Base-by-base conservation (phyloP, 768 basidiomycete genomes). In the Lactarius pseudohatsudake region DNA sequence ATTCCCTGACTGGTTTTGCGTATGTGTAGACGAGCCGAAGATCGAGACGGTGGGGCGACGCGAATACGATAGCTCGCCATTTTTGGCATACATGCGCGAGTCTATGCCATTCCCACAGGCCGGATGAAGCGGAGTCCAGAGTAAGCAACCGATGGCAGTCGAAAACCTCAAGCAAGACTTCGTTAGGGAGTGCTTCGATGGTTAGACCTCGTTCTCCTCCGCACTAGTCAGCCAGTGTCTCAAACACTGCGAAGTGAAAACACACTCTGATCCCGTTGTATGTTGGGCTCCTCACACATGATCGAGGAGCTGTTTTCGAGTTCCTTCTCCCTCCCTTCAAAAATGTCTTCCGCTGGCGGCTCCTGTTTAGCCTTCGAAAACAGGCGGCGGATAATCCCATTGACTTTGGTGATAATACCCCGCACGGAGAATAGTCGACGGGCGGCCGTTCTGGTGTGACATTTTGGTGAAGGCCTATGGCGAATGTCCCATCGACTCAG, bases 61-160 rank as follows among this genome's bases (percentile, higher is more conserved):
- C 50, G 50, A 64, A 64, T 13, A 56, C 32, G 18, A 62, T n/a
- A 34, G 13, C 30, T 18, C 65, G 50, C 65, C 59, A 66, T 13
- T 41, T 47, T 47, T 13, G 43, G 54, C 54, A 66, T 16, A 62
- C 65, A 59, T 66, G 65, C 32, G 26, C 41, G 28, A 62, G 65
- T 26, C 50, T 62, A 34, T 61, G 53, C 59, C 65, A 66, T 50
- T 64, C 57, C 63, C 63, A 64, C 6, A 57, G 63, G 10, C 34
- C 36, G 2, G 20, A n/a, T 10, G 7, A 28, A 4, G 38, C 18
- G 20, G 4, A 11, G 6, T 40, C 57, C 18, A 64, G 45, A 53
- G 47, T 38, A 20, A 53, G 20, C 13, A 47, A 15, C 22, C 63
- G 56, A 50, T 64, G 43, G 16, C 38, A 45, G 13, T 57, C 20